Conservation (phyloP, 2,329 filamentous ascomycete genomes). For the Grosmannia huntii region DNA sequence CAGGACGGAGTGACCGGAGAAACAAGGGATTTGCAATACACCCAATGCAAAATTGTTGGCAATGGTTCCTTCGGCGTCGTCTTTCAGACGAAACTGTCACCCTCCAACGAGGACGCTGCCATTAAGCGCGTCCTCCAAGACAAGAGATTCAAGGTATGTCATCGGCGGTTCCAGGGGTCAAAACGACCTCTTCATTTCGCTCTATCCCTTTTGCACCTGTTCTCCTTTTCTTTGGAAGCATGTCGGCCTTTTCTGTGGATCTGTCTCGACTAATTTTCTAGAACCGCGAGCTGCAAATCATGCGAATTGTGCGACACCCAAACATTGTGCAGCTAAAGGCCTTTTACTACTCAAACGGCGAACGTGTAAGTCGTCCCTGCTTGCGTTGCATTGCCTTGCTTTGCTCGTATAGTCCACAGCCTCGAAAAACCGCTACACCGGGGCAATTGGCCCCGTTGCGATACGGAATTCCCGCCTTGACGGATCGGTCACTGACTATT, state of each 20-base stretch:
- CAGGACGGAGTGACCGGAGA: conserved; percentile 97
- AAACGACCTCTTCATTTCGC: too few species aligned
- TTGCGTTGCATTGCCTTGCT: neutral
- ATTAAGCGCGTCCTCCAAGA: conserved; percentile 98
- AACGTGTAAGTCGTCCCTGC: conserved; percentile 53
- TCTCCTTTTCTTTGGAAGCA: neutral
- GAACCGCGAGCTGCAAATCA: conserved; percentile 99
- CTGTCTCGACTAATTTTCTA: conserved; percentile 23
- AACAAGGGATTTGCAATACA: conserved; percentile 93
- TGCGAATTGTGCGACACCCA: conserved; percentile 96
- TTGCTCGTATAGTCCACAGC: too few species aligned
- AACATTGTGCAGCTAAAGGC: conserved; percentile 99
- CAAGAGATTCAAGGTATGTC: conserved; percentile 91
- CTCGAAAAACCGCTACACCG: neutral
- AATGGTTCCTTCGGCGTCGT: conserved; percentile 98
- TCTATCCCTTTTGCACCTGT: too few species aligned
- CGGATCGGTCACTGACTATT: neutral
- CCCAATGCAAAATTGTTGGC: conserved; percentile 98
- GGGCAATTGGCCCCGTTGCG: neutral
- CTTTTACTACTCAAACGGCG: conserved; percentile 98
- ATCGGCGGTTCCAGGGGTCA: neutral
- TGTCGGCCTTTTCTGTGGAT: neutral
- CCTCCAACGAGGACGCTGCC: conserved; percentile 94
- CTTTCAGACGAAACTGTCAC: conserved; percentile 96
- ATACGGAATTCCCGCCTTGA: neutral